These are phyloP conservation scores for Fusarium caatingaense DNA, from an alignment of 2,329 filamentous ascomycete genomes.

Conservation along the genomic window DNA sequence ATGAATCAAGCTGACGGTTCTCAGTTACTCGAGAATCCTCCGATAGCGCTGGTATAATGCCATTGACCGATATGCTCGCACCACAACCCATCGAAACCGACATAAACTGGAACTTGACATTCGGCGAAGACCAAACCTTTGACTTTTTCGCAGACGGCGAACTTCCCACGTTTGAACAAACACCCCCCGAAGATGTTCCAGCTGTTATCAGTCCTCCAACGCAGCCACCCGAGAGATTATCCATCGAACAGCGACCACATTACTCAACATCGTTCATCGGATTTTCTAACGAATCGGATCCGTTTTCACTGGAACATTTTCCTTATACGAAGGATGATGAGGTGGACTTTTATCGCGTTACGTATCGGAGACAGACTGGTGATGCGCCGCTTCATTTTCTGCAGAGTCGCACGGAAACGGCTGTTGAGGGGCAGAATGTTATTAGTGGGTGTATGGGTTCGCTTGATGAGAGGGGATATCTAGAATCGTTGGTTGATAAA, in stretches of 20 bases:
- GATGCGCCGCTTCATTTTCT: neutral
- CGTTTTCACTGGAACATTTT: neutral
- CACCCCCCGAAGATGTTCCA: neutral
- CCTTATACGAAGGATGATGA: neutral
- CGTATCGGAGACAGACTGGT: neutral
- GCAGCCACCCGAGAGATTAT: neutral
- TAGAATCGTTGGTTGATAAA: neutral
- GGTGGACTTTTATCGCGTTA: constrained; percentile 9
- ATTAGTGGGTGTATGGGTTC: neutral
- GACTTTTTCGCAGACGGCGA: constrained; percentile 10
- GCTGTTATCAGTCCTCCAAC: neutral
- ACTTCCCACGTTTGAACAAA: neutral
- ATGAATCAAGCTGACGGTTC: neutral
- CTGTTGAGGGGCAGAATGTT: neutral
- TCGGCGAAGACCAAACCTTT: neutral
- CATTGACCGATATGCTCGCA: neutral
- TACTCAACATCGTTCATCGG: constrained; percentile 6
- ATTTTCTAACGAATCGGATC: neutral
- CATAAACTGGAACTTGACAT: neutral
- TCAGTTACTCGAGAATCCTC: neutral
- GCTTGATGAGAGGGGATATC: neutral
- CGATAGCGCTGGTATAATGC: neutral
- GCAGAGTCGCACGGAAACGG: neutral
- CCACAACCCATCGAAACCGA: neutral
- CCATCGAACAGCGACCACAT: neutral